Evolutionary conservation across 2,329 filamentous ascomycete genomes (phyloP), one percentile per base, ranked within the genome.

Genomic region (Daldinia eschscholtzii): DNA sequence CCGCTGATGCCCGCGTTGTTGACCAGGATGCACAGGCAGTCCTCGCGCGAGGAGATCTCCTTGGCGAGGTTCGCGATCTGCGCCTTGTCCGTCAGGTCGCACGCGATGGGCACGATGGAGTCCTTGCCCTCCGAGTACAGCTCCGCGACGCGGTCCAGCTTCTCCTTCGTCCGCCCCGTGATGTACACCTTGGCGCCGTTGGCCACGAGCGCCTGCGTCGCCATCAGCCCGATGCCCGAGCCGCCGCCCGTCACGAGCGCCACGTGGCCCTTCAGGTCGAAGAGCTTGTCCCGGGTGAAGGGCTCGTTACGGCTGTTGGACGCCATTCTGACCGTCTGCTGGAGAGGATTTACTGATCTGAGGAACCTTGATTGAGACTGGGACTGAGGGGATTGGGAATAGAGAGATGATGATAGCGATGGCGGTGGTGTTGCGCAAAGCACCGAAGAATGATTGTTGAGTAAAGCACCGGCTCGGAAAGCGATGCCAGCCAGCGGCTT

Each of bases 161-260:
- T 90, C 74, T 89, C 89, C 28, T 83, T 81, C 48, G 87, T 88
- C 15, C 87, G 88, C 35, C 91, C 90, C 26, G 88, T 89, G 70
- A 93, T 90, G 82, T 92, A 93, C 5, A 93, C 91, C 70, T 87
- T 91, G 65, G 87, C 87, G 68, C 90, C 89, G 78, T 92, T 92
- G 65, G 83, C 81, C 0, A 91, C 87, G 61, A 91, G 89, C 6
- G 89, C 87, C 72, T 91, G 87, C 2, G 88, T 87, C 48, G 89
- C 89, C 89, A 92, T 92, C 61, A 90, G 84, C 4, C 90, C 90
- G 59, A 92, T 90, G 28, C 89, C 89, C 64, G 89, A 87, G 35
- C 86, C 86, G 46, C 86, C 84, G 26, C 84, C 83, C 1, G 83
- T 84, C 23, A 85, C 80, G 13, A 85, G 80, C 41, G 83, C 83